Evolutionary conservation across 305 asterid genomes (phyloP).

Genomic region (Caryopteris hybrid): DNA sequence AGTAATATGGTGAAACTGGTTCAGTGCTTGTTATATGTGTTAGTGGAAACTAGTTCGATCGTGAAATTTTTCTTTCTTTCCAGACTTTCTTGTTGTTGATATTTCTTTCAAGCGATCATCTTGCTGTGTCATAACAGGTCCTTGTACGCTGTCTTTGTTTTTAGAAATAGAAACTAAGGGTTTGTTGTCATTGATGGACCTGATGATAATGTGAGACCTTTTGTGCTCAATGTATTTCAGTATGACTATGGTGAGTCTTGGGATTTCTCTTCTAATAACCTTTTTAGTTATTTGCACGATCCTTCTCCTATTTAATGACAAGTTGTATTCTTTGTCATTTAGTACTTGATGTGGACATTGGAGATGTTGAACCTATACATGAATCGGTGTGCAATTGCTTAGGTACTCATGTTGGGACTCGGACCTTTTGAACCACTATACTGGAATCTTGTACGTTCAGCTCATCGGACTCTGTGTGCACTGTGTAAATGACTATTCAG

Average conservation of each 20-base stretch:
- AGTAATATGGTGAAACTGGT: too few species aligned
- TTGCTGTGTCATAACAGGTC: too few species aligned
- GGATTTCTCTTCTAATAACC: constrained; percentile 17
- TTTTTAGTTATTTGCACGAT: constrained; percentile 21
- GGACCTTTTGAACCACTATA: neutral
- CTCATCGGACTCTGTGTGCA: too few species aligned
- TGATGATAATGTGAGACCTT: constrained; percentile 49
- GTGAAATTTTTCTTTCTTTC: too few species aligned
- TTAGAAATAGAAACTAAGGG: too few species aligned
- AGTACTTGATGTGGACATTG: constrained; percentile 98
- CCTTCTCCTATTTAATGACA: constrained; percentile 22
- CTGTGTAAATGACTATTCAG: constrained; percentile 8
- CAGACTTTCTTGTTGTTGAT: too few species aligned
- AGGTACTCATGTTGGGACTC: constrained; percentile 42
- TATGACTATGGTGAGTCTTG: constrained; percentile 75
- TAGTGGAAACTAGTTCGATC: too few species aligned
- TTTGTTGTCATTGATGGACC: constrained; percentile 99
- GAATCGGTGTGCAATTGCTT: constrained; percentile 86
- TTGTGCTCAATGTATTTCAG: constrained; percentile 59
- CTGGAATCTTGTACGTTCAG: neutral
- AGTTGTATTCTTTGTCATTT: constrained; percentile 25
- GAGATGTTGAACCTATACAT: constrained; percentile 94
- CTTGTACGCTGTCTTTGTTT: too few species aligned
- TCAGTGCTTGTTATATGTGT: too few species aligned
- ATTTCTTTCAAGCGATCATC: too few species aligned